Base-by-base conservation (phyloP, 1,284 basidiomycete genomes). In the Cutaneotrichosporon curvatum region DNA sequence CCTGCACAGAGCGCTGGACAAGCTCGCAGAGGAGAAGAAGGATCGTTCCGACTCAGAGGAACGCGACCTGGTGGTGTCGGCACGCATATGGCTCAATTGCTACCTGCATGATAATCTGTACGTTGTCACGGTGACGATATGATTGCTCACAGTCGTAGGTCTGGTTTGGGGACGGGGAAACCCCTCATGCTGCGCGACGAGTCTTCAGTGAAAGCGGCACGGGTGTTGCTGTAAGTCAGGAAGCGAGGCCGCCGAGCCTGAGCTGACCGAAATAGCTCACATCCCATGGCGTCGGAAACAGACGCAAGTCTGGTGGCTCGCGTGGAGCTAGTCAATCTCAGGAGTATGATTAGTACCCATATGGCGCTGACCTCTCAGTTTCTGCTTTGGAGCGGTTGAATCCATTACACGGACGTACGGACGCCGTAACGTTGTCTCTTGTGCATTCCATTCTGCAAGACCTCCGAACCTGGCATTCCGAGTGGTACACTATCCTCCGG, bases 61-160 rank as follows among this genome's bases (percentile, higher is more conserved):
- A 68, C 75, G 89, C 44, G 83, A 92, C 62, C 76, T 94, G 22
- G 87, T 92, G 42, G 83, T 92, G 9, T 88, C 87, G 53, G 86
- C 88, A 1, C 78, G 91, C 40, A 90, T 94, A 50, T 95, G 90
- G 91, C 76, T 94, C 51, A 91, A 88, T 66, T 78, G 91, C 33
- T 94, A 92, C 40, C 57, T 69, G 45, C 62, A 70, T 40, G 70
- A 72, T 37, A 65, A 70, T 33, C 57, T 70, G 64, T 68, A 40
- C 45, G 67, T 55, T 14, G 2, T 1, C 18, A n/a, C n/a, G n/a
- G n/a, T 15, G 12, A 22, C 31, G 7, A 6, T 2, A 34, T n/a
- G 11, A 10, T 11, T 18, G 30, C 47, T 50, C 35, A 55, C 41
- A n/a, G n/a, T 19, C 45, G 50, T 51, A 89, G 87, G 67, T 86